phyloP scores from a whole-genome alignment of 345 rosid species.

The Punica granatum region DNA sequence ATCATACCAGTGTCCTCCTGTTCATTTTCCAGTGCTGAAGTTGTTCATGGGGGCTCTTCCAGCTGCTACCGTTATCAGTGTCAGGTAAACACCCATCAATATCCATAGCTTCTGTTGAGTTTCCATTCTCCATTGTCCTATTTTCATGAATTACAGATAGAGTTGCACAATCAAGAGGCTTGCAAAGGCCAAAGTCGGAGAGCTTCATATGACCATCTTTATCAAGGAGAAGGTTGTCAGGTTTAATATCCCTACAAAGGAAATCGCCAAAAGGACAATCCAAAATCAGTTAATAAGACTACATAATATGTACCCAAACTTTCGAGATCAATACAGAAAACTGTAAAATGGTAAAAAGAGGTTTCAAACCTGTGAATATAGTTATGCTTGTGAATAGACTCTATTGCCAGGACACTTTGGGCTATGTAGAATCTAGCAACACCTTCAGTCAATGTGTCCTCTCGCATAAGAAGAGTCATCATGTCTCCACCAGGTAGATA shows the following conservation, averaged over 20 bases:
- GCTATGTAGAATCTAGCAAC: slow-evolving; percentile 90
- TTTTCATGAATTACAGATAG: slow-evolving; percentile 79
- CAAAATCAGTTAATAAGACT: background rate
- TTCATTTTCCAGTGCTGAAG: slow-evolving; percentile 99
- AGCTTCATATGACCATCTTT: slow-evolving; percentile 97
- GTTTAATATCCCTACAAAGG: slow-evolving; percentile 80
- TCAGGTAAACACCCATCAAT: slow-evolving; percentile 72
- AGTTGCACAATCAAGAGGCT: slow-evolving; percentile 84
- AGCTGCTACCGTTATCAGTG: slow-evolving; percentile 64
- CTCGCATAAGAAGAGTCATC: slow-evolving; percentile 94
- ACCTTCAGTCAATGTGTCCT: slow-evolving; percentile 76
- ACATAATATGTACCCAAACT: background rate
- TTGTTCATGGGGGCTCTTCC: slow-evolving; percentile 88
- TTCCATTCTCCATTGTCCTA: slow-evolving; percentile 58
- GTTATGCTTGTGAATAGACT: slow-evolving; percentile 87
- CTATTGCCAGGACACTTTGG: slow-evolving; percentile 91
- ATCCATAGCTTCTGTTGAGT: slow-evolving; percentile 70
- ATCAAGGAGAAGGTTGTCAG: slow-evolving; percentile 93
- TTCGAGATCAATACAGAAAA: background rate
- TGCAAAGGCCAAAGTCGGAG: slow-evolving; percentile 96
- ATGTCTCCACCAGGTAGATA: slow-evolving; percentile 97
- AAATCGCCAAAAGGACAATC: slow-evolving; percentile 4
- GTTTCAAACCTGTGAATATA: slow-evolving; percentile 74
- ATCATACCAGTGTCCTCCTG: slow-evolving; percentile 80
- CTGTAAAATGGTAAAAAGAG: background rate